phyloP scores from a whole-genome alignment of 495 filamentous ascomycete species.

The Penicillium daleae region DNA sequence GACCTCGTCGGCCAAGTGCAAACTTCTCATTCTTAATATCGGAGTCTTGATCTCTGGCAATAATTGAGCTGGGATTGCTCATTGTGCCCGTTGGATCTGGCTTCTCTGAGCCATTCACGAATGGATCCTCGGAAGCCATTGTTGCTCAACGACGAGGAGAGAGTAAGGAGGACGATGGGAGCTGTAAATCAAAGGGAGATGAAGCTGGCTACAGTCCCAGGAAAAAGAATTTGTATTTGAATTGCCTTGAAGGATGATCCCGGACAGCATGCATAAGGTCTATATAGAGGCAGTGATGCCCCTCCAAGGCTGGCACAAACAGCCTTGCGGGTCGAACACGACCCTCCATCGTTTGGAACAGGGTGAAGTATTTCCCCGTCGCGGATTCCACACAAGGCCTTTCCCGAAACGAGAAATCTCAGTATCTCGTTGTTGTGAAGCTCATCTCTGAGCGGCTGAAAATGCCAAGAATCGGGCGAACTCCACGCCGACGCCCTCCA shows the following conservation, averaged over 20 bases:
- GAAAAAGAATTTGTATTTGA: neutral
- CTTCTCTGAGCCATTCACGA: conserved; percentile 16
- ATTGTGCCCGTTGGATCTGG: conserved; percentile 1
- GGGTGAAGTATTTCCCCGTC: conserved; percentile 2
- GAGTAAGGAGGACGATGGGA: neutral
- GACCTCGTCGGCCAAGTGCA: conserved; percentile 29
- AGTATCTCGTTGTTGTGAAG: neutral
- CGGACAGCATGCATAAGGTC: neutral
- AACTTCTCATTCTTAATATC: conserved; percentile 24
- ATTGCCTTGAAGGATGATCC: neutral
- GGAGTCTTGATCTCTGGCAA: neutral
- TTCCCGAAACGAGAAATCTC: neutral
- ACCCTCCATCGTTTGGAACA: neutral
- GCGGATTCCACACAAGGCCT: neutral
- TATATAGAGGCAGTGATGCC: neutral
- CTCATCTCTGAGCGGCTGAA: neutral
- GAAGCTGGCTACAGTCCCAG: neutral
- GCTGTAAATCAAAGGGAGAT: neutral
- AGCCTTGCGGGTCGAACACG: neutral
- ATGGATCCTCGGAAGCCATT: conserved; percentile 16
- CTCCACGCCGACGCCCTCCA: conserved; percentile 8
- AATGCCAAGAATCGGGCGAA: conserved; percentile 24
- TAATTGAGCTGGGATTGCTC: conserved; percentile 13
- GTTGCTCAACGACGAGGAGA: neutral
- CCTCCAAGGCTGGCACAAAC: neutral